Evolutionary conservation across 768 basidiomycete species (phyloP), one percentile per base, ranked within the genome.

Genomic region (Lactarius psammicola): DNA sequence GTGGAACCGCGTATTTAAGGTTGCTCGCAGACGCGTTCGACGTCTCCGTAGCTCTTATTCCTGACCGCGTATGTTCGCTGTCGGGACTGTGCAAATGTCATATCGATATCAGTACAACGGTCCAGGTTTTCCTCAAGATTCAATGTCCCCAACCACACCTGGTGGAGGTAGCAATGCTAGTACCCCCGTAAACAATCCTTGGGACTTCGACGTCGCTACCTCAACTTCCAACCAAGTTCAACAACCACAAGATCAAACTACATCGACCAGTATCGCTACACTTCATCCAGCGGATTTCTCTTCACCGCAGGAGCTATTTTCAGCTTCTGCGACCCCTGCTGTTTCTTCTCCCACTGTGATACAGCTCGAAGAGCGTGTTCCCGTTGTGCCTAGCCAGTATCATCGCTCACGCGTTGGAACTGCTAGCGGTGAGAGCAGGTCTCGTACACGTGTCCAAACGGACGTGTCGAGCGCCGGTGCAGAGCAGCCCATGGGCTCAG

Each of bases 331-430:
- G 26, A 23, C 56, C 49, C 42, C 68, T 26, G 40, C 65, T 31
- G 54, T 53, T 53, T 42, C 55, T 49, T 63, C 68, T 30, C 68
- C 68, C 18, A 40, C 63, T 10, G 64, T 70, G 49, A 70, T 70
- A 53, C 69, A 65, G 44, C 67, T 70, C 40, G 67, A 70, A 60
- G 69, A 70, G 58, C 67, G 69, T 54, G 31, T 68, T 56, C 67
- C 69, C 42, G 63, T 67, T 51, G 59, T 69, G 58, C 63, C 56
- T 56, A 68, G 68, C 60, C 69, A 69, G 57, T 62, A 65, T 62
- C 68, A 64, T 53, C 67, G 62, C 55, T 64, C 59, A 65, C 63
- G 67, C 60, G 42, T 62, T 38, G 38, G 62, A 51, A 53, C 63
- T 38, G 33, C 59, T 18, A 63, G 65, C 46, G 63, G 62, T 62